Conservation (phyloP, 257 asterid genomes). For the Catharanthus roseus region DNA sequence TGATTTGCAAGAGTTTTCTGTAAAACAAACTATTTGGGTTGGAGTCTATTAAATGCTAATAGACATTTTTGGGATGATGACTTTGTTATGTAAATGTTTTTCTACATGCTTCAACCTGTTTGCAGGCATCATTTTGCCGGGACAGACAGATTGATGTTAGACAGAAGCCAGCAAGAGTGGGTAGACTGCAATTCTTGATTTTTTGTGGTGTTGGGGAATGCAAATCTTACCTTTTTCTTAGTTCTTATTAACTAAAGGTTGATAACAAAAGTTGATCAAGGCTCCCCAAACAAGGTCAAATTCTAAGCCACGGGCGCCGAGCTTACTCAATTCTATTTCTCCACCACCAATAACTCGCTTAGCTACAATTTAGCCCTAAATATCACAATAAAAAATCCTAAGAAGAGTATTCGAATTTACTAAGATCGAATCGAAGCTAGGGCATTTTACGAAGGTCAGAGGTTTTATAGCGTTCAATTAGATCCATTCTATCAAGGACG, state of each 20-base stretch:
- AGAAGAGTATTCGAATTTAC: conserved; percentile 72
- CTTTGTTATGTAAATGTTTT: neutral
- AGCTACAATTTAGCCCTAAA: conserved; percentile 54
- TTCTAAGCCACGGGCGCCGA: conserved; percentile 54
- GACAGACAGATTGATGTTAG: neutral
- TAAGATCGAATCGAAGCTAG: conserved; percentile 74
- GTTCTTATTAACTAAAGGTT: no score
- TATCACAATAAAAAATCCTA: conserved; percentile 70
- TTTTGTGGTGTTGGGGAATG: conserved; percentile 12
- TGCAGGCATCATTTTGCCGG: conserved; percentile 14
- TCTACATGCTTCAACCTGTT: conserved; percentile 1
- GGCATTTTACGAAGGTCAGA: no score
- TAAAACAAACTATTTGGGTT: neutral
- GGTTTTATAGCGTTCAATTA: conserved; percentile 27
- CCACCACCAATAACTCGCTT: conserved; percentile 48
- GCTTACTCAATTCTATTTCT: conserved; percentile 53
- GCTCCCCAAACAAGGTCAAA: conserved; percentile 67
- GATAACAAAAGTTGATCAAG: no score
- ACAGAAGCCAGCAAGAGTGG: neutral
- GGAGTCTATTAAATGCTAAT: neutral
- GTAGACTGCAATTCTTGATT: neutral
- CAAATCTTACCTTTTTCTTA: conserved; percentile 41
- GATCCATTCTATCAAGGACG: conserved; percentile 53
- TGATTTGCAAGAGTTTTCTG: neutral
- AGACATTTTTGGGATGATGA: neutral